phyloP scores from a whole-genome alignment of 1,284 basidiomycete species.

The Trichosporon faecale region DNA sequence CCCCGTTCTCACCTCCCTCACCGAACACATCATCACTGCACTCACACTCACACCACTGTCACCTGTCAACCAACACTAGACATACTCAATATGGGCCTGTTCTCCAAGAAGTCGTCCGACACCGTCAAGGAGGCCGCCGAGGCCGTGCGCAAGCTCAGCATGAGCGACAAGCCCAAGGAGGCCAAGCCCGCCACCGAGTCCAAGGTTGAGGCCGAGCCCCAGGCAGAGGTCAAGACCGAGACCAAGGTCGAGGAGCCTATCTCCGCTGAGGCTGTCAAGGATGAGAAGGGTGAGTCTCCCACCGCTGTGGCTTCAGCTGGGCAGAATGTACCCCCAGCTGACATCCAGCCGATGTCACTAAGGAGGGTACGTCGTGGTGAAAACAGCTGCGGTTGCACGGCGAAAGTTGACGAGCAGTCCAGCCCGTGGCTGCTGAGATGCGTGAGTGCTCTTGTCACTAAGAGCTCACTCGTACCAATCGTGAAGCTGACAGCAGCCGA shows the following conservation, averaged over 20 bases:
- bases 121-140: slow-evolving; percentile 3
- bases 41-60: neutral
- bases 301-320: neutral
- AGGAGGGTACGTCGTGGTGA: neutral
- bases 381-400: no score
- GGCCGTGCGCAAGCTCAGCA: neutral
- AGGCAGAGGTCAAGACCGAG: no score
- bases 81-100: slow-evolving; percentile 5
- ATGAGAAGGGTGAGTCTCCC: neutral
- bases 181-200: neutral
- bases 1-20: neutral
- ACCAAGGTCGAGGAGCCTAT: neutral
- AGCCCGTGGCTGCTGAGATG: neutral
- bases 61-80: neutral
- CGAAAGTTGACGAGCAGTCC: neutral
- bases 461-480: neutral
- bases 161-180: neutral
- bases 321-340: neutral
- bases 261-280: neutral
- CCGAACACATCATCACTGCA: neutral
- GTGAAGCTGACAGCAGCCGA: neutral
- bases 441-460: neutral
- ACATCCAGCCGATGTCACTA: neutral
- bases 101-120: slow-evolving; percentile 3
- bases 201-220: neutral